Evolutionary conservation across 1,284 basidiomycete genomes (phyloP).

Genomic region (Cryptococcus depauperatus): DNA sequence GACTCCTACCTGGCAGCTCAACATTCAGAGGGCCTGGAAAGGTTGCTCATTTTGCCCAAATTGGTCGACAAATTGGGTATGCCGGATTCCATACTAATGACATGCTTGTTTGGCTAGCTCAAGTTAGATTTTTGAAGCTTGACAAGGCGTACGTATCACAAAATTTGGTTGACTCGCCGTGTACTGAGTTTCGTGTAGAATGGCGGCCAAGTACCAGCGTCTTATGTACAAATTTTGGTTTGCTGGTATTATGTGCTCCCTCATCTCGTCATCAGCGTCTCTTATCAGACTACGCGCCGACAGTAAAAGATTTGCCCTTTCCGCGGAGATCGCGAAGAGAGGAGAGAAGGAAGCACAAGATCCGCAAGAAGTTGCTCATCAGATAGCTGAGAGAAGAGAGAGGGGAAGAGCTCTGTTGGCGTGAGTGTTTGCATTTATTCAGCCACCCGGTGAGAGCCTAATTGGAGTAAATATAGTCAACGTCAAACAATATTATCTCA

Average conservation of each 20-base stretch:
- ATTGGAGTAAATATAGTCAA: conserved; percentile 25
- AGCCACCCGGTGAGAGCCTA: neutral
- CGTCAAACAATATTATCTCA: conserved; percentile 41
- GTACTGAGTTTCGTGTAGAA: neutral
- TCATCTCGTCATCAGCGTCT: conserved; percentile 51
- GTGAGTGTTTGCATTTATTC: conserved; percentile 17
- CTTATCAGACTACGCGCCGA: conserved; percentile 43
- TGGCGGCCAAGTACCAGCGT: conserved; percentile 61
- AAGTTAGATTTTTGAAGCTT: conserved; percentile 61
- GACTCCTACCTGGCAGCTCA: conserved; percentile 13
- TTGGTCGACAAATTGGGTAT: conserved; percentile 81
- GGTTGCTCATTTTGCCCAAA: conserved; percentile 69
- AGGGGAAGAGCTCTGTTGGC: conserved; percentile 40
- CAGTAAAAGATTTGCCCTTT: conserved; percentile 35
- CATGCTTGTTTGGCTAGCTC: conserved; percentile 72
- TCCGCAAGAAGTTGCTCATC: conserved; percentile 23
- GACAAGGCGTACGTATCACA: conserved; percentile 36
- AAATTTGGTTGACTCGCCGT: neutral
- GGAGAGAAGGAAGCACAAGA: conserved; percentile 29
- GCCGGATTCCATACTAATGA: conserved; percentile 83
- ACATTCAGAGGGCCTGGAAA: conserved; percentile 45
- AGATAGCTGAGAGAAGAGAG: conserved; percentile 36
- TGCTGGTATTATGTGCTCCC: conserved; percentile 71
- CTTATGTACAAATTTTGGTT: conserved; percentile 85
- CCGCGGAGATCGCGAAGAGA: conserved; percentile 25